A percentile compares a stretch with the other conserved stretches of the same genome.
Conservation (phyloP, 2,329 filamentous ascomycete genomes). For the Drechslerella stenobrocha region DNA sequence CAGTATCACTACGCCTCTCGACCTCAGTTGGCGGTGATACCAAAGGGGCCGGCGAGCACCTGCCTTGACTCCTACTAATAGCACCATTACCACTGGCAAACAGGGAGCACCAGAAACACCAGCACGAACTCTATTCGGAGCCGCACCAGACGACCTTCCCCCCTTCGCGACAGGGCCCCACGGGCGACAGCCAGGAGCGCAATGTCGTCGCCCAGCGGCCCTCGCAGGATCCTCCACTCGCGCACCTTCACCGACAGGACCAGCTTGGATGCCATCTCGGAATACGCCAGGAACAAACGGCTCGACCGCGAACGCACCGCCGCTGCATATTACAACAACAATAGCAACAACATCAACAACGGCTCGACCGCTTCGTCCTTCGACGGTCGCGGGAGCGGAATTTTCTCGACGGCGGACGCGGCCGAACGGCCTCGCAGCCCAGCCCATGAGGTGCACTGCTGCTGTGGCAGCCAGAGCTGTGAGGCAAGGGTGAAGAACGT, state of each 20-base stretch:
- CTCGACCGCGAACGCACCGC: constrained; percentile 24
- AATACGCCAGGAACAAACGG: constrained; percentile 36
- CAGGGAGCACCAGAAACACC: no score
- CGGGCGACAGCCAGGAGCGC: constrained; percentile 3
- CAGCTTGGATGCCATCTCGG: constrained; percentile 41
- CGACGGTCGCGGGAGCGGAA: constrained; percentile 34
- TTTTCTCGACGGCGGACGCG: constrained; percentile 23
- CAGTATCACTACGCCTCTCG: no score
- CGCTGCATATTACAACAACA: not conserved
- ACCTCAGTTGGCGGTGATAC: no score
- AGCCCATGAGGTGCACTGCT: constrained; percentile 41
- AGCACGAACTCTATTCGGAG: no score
- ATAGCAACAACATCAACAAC: not conserved
- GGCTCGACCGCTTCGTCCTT: constrained; percentile 30
- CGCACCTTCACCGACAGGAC: constrained; percentile 42
- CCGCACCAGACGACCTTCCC: not conserved
- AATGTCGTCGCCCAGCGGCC: constrained; percentile 47
- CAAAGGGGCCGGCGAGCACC: not conserved
- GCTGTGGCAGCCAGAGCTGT: constrained; percentile 40
- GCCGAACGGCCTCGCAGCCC: constrained; percentile 31
- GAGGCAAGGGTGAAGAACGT: constrained; percentile 38
- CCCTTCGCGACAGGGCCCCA: not conserved
- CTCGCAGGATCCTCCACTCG: constrained; percentile 46
- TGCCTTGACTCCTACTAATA: no score
- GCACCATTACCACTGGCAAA: no score